Base-by-base conservation (phyloP, 1,139 yeast species). In the Debaryomyces sp. region DNA sequence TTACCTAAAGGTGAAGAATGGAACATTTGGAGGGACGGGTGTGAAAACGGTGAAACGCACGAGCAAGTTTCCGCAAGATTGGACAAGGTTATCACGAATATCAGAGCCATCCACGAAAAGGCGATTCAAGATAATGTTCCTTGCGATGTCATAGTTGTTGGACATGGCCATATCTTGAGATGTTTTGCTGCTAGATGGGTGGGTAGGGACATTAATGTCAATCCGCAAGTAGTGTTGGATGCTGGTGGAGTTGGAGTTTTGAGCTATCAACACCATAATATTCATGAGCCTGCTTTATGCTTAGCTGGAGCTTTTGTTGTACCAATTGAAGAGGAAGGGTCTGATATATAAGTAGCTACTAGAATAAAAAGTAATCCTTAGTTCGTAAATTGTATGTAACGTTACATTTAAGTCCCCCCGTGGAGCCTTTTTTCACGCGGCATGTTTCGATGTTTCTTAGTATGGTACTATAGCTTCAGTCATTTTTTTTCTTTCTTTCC, bases 211-310 rank as follows among this genome's bases (percentile, higher is more conserved):
- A 73, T 87, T 51, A 67, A 76, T 54, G 71, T 67, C 46, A 89
- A 91, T 64, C 97, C 97, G 2, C 82, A 85, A 54, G 84, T 90
- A 63, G 75, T 92, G 68, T 75, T 92, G 58, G 97, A 92, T 64
- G 96, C 98, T 26, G 97, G 97, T 56, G 97, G 97, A 43, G 90
- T 90, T 30, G 97, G 97, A 49, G 96, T 90, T 2, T 75, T 92
- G 63, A 85, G 95, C 58, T 92, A 92, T 66, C 96, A 89, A 60
- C 98, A 92, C 64, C 84, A 87, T 63, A 85, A 80, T 63, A 78
- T 89, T 51, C 78, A 85, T 36, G 97, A 92, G 68, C 97, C 97
- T 2, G 96, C 97, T 0, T 67, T 92, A 51, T 81, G 77, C 47
- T 76, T 92, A 50, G 89, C 90, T 2, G 92, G 92, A 47, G 94